Evolutionary conservation across 805 yeast genomes (phyloP).

Genomic region (Nakazawaea molendinolei): DNA sequence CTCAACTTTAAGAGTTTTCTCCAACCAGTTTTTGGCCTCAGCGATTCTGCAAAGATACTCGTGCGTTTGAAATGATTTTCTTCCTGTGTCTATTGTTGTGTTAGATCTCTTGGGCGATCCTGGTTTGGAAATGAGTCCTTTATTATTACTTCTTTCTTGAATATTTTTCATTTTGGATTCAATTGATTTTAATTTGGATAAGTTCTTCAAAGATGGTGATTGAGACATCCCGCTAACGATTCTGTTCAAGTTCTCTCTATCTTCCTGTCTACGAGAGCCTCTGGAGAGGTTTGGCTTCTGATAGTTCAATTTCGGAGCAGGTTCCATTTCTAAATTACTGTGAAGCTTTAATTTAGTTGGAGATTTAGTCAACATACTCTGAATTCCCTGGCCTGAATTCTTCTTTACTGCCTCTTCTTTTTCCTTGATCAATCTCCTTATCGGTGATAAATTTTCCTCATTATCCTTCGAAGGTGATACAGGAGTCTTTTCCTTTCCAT

Average conservation of each 20-base stretch:
- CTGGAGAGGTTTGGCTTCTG: conserved; percentile 5
- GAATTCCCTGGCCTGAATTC: conserved; percentile 13
- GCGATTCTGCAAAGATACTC: conserved; percentile 48
- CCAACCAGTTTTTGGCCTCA: conserved; percentile 47
- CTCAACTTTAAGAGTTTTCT: conserved; percentile 21
- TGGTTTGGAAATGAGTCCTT: too few species aligned
- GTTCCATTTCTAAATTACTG: neutral
- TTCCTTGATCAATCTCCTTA: conserved; percentile 25
- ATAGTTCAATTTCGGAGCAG: conserved; percentile 5
- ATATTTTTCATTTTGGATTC: conserved; percentile 20
- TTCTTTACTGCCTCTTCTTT: conserved; percentile 25
- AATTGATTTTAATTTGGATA: conserved; percentile 24
- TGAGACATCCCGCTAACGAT: conserved; percentile 26
- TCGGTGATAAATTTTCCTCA: conserved; percentile 21
- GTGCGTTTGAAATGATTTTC: conserved; percentile 20
- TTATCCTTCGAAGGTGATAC: neutral
- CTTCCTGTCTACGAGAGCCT: conserved; percentile 17
- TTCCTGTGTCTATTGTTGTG: conserved; percentile 6
- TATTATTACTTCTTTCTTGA: conserved; percentile 6
- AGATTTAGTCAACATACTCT: conserved; percentile 18
- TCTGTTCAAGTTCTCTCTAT: conserved; percentile 24
- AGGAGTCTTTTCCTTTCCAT: neutral
- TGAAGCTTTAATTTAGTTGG: conserved; percentile 5
- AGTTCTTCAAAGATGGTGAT: conserved; percentile 29
- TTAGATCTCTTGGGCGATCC: conserved; percentile 7